These are phyloP conservation scores for Ormosia emarginata DNA, from an alignment of 306 rosid genomes.

Conservation along the genomic window DNA sequence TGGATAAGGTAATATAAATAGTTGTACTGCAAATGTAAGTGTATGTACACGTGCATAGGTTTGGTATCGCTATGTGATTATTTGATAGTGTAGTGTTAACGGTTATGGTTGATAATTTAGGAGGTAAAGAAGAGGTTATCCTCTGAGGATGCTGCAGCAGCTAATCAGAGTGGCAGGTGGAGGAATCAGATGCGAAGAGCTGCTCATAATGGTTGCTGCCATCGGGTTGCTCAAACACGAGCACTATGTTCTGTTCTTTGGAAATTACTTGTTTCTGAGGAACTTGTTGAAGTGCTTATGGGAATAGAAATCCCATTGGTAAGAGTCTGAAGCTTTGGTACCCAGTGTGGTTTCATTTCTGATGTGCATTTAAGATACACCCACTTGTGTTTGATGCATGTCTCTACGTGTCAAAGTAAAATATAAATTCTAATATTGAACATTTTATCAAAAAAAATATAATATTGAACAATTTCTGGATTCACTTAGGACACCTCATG, in stretches of 20 bases:
- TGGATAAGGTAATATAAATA: slow-evolving; percentile 75
- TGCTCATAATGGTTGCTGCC: slow-evolving; percentile 95
- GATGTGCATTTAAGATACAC: background rate
- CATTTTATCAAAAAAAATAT: background rate
- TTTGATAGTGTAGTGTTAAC: slow-evolving; percentile 16
- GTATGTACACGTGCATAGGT: background rate
- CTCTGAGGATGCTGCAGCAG: slow-evolving; percentile 73
- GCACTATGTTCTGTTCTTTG: slow-evolving; percentile 85
- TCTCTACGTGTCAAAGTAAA: background rate
- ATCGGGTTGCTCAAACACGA: slow-evolving; percentile 87
- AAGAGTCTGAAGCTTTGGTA: slow-evolving; percentile 20
- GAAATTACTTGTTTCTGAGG: slow-evolving; percentile 84
- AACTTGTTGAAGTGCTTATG: slow-evolving; percentile 71
- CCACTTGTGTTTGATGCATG: background rate
- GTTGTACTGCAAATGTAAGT: background rate
- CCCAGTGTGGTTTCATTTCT: background rate
- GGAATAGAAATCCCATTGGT: slow-evolving; percentile 79
- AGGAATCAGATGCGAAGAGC: slow-evolving; percentile 95
- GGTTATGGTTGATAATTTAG: slow-evolving; percentile 36
- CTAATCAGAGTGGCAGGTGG: slow-evolving; percentile 87
- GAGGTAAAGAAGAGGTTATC: slow-evolving; percentile 90
- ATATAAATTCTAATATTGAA: background rate
- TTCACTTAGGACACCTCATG: background rate
- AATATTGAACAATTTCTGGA: slow-evolving; percentile 1
- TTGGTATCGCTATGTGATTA: background rate